phyloP scores from a whole-genome alignment of 495 filamentous ascomycete genomes.

The Tetracladium setigerum region DNA sequence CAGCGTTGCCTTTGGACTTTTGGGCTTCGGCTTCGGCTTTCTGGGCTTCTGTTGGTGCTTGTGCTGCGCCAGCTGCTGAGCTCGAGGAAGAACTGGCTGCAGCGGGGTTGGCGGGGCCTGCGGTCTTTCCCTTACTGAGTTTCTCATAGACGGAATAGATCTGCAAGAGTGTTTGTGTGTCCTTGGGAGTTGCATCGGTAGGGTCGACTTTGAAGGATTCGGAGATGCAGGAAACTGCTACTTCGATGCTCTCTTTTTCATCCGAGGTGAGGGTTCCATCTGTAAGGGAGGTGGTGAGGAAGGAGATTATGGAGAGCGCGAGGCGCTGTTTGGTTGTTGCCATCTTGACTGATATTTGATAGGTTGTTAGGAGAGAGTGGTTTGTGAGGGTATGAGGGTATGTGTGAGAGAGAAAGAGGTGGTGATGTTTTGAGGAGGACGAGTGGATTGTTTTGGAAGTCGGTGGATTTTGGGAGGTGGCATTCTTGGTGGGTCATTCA shows the following conservation, averaged over 20 bases:
- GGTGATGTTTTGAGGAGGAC: background rate
- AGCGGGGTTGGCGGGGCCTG: slow-evolving; percentile 24
- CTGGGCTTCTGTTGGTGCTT: slow-evolving; percentile 39
- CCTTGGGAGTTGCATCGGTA: slow-evolving; percentile 60
- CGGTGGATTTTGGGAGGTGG: too few relatives aligned
- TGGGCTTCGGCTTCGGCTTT: slow-evolving; percentile 74
- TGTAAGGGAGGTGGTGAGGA: slow-evolving; percentile 73
- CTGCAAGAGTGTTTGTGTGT: slow-evolving; percentile 72
- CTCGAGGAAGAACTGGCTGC: slow-evolving; percentile 20
- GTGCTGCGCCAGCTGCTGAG: slow-evolving; percentile 17
- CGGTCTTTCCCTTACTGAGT: slow-evolving; percentile 58
- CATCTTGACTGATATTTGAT: slow-evolving; percentile 10
- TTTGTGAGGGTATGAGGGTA: slow-evolving; percentile 8
- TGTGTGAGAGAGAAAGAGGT: background rate
- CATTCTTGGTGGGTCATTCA: too few relatives aligned
- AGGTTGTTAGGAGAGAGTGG: slow-evolving; percentile 18
- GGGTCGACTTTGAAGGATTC: slow-evolving; percentile 94
- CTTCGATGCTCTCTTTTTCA: slow-evolving; percentile 84
- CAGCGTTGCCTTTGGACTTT: slow-evolving; percentile 87
- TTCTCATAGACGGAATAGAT: slow-evolving; percentile 98
- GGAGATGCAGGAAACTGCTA: slow-evolving; percentile 86
- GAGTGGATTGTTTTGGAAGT: too few relatives aligned
- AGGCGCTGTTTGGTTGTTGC: slow-evolving; percentile 85
- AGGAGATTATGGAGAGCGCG: slow-evolving; percentile 94
- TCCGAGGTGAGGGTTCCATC: slow-evolving; percentile 84